These are phyloP conservation scores for Entomortierella beljakovae DNA, from an alignment of 192 early-diverging fungal genomes.

Conservation along the genomic window DNA sequence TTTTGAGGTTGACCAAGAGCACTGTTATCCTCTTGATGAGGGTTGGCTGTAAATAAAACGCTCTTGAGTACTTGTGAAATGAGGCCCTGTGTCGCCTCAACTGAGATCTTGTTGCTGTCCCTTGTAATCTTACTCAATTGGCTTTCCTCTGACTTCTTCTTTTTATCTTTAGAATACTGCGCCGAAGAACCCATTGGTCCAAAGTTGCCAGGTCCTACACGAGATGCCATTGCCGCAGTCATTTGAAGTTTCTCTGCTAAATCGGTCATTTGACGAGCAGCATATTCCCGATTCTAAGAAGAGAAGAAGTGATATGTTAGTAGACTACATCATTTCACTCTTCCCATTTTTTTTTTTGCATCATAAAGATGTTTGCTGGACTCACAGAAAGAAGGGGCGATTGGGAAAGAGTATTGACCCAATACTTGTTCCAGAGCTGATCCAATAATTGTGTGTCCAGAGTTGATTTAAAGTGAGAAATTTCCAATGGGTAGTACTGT, in stretches of 20 bases:
- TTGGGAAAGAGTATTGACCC: slow-evolving; percentile 96
- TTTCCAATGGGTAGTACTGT: slow-evolving; percentile 89
- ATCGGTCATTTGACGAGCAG: slow-evolving; percentile 82
- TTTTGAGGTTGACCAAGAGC: slow-evolving; percentile 1
- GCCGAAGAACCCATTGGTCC: slow-evolving; percentile 43
- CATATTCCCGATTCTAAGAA: slow-evolving; percentile 83
- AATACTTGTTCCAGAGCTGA: slow-evolving; percentile 97
- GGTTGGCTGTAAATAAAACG: slow-evolving; percentile 71
- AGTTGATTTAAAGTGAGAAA: slow-evolving; percentile 93
- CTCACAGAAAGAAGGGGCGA: slow-evolving; percentile 88
- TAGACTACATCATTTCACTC: neutral
- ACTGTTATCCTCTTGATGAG: slow-evolving; percentile 24
- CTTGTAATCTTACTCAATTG: slow-evolving; percentile 75
- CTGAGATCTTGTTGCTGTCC: slow-evolving; percentile 83
- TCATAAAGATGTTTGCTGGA: neutral
- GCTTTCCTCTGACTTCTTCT: slow-evolving; percentile 72
- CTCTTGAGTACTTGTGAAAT: slow-evolving; percentile 89
- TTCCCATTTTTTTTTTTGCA: neutral
- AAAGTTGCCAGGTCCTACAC: slow-evolving; percentile 60
- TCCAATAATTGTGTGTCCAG: slow-evolving; percentile 90
- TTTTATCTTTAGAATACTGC: slow-evolving; percentile 50
- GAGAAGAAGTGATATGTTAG: neutral
- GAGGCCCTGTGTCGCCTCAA: slow-evolving; percentile 83
- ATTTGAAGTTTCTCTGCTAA: slow-evolving; percentile 87
- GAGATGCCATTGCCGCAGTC: slow-evolving; percentile 67